phyloP scores from a whole-genome alignment of 192 early-diverging fungal species.

The Piromyces sp. region DNA sequence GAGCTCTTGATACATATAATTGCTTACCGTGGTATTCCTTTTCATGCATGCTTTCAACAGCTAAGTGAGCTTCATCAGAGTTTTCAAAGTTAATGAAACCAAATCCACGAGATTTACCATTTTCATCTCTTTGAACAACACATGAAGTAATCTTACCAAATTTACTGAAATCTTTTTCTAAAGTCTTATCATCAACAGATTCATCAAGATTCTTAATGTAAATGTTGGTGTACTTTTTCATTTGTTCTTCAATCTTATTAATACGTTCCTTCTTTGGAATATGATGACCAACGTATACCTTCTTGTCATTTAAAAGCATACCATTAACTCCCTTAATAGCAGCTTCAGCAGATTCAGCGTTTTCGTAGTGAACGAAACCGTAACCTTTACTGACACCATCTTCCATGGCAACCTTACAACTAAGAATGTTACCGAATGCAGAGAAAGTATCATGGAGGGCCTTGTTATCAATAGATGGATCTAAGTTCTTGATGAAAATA shows the following conservation, averaged over 20 bases:
- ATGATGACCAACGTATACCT: slow-evolving; percentile 90
- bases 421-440: slow-evolving; percentile 90
- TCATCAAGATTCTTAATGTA: slow-evolving; percentile 90
- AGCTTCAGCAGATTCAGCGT: slow-evolving; percentile 70
- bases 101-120: slow-evolving; percentile 76
- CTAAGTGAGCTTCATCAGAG: slow-evolving; percentile 72
- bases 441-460: slow-evolving; percentile 97
- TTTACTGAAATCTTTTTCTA: slow-evolving; percentile 55
- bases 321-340: slow-evolving; percentile 98
- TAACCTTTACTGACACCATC: slow-evolving; percentile 76
- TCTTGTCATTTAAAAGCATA: slow-evolving; percentile 97
- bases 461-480: slow-evolving; percentile 94
- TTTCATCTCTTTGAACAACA: slow-evolving; percentile 53
- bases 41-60: slow-evolving; percentile 86
- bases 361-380: slow-evolving; percentile 98
- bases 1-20: slow-evolving; percentile 89
- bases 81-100: slow-evolving; percentile 94
- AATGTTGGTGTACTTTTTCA: slow-evolving; percentile 89
- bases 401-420: slow-evolving; percentile 88
- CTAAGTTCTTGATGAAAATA: slow-evolving; percentile 99
- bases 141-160: slow-evolving; percentile 75
- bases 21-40: slow-evolving; percentile 76
- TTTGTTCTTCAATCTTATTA: slow-evolving; percentile 71
- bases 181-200: slow-evolving; percentile 60
- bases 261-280: slow-evolving; percentile 81